These are phyloP conservation scores for Rhodamnia rubescens DNA, from an alignment of 345 rosid species.

Conservation along the genomic window DNA sequence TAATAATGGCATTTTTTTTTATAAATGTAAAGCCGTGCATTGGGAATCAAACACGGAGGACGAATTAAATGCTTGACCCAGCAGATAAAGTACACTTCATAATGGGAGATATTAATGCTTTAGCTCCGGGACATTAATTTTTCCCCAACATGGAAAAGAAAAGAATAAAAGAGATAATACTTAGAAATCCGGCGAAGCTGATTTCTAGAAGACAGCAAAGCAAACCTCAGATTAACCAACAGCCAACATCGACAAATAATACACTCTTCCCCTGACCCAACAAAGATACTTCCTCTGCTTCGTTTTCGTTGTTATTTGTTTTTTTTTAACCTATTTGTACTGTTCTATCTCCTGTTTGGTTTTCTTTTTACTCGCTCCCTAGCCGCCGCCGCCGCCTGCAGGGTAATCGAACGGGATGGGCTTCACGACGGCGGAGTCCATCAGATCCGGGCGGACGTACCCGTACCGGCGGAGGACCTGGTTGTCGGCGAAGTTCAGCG, in stretches of 20 bases:
- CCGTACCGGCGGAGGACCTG: conserved; percentile 84
- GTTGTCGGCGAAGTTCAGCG: conserved; percentile 92
- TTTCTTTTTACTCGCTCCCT: background rate
- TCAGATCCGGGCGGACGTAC: conserved; percentile 55
- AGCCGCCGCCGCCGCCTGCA: background rate
- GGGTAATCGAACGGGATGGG: conserved; percentile 76
- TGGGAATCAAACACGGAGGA: background rate
- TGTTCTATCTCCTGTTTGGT: background rate
- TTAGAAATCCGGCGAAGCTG: background rate
- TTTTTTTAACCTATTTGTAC: background rate
- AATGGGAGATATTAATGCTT: no score
- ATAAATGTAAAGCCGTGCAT: background rate
- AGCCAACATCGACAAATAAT: background rate
- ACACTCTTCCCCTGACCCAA: background rate
- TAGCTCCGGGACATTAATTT: no score
- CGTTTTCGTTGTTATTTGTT: background rate
- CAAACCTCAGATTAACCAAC: background rate
- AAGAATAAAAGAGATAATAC: background rate
- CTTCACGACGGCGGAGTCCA: conserved; percentile 37
- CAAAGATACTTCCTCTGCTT: background rate
- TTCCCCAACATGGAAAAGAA: no score
- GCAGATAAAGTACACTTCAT: no score
- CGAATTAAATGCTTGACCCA: background rate
- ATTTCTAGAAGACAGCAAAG: background rate
- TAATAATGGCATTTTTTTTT: background rate